These are phyloP conservation scores for Marsdenia floribunda DNA, from an alignment of 257 asterid genomes.

Conservation along the genomic window DNA sequence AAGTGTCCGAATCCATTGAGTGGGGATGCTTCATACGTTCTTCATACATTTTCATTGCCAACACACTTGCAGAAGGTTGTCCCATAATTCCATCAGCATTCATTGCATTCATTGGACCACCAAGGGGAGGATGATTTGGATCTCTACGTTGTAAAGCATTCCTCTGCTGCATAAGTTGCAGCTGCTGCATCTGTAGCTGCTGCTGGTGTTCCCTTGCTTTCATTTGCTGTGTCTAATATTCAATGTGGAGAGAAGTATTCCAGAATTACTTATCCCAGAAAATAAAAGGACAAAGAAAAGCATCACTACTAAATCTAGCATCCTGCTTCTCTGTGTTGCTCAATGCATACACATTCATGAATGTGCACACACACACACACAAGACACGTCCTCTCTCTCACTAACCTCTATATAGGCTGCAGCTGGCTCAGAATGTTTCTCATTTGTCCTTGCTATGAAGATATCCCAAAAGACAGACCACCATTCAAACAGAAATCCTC, in stretches of 20 bases:
- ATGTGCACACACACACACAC: background rate
- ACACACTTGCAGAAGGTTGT: conserved; percentile 90
- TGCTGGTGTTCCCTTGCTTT: conserved; percentile 96
- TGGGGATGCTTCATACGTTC: conserved; percentile 92
- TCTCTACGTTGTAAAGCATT: conserved; percentile 87
- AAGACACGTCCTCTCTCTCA: background rate
- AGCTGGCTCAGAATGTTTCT: conserved; percentile 98
- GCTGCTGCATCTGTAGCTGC: conserved; percentile 90
- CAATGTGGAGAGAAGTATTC: background rate
- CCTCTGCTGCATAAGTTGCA: conserved; percentile 94
- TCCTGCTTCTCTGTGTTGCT: background rate
- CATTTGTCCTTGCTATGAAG: conserved; percentile 95
- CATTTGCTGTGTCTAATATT: conserved; percentile 78
- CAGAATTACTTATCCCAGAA: background rate
- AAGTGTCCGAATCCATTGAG: conserved; percentile 89
- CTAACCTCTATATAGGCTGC: conserved; percentile 97
- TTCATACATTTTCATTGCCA: conserved; percentile 95
- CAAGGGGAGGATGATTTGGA: conserved; percentile 85
- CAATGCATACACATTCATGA: background rate
- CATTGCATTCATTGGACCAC: conserved; percentile 71
- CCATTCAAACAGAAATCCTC: conserved; percentile 98
- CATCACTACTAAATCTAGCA: background rate
- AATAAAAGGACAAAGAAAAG: background rate
- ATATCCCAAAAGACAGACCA: conserved; percentile 99
- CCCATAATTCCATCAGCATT: conserved; percentile 87